phyloP scores from a whole-genome alignment of 2,329 filamentous ascomycete genomes.

The Mariannaea elegans region DNA sequence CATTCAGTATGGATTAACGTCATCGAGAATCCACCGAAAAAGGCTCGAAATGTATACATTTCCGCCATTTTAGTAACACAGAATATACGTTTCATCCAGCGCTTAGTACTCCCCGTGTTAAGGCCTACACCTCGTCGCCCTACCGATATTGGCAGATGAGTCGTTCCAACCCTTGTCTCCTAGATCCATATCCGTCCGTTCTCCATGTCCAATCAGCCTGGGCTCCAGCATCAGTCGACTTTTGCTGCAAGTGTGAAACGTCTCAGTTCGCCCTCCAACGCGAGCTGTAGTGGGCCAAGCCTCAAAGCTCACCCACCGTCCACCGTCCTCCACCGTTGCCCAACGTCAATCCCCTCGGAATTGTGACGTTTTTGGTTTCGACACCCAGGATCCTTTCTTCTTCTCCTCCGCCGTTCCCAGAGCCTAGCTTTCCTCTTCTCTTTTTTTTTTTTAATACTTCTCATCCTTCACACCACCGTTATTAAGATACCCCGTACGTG shows the following conservation, averaged over 20 bases:
- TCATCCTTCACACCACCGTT: not conserved
- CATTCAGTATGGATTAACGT: too few species aligned
- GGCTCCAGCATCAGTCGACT: conserved; percentile 36
- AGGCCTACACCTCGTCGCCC: not conserved
- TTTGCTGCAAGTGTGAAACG: conserved; percentile 58
- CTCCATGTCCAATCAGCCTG: conserved; percentile 30
- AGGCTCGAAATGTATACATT: too few species aligned
- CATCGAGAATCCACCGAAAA: too few species aligned
- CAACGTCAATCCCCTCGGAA: conserved; percentile 17
- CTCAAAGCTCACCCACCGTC: conserved; percentile 27
- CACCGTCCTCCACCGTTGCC: conserved; percentile 15
- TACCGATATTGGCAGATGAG: not conserved
- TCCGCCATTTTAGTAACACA: too few species aligned
- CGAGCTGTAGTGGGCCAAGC: conserved; percentile 22
- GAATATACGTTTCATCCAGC: too few species aligned
- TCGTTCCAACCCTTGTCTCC: not conserved
- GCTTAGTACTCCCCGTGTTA: not conserved
- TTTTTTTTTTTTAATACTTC: not conserved
- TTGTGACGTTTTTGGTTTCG: conserved; percentile 43
- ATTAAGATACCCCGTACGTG: conserved; percentile 28
- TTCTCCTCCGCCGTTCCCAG: conserved; percentile 13
- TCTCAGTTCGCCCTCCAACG: conserved; percentile 34
- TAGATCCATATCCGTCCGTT: not conserved
- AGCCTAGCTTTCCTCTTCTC: conserved; percentile 10
- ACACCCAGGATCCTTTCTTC: conserved; percentile 24